Evolutionary conservation across 2,329 filamentous ascomycete genomes (phyloP), one percentile per base, ranked within the genome.

Genomic region (Phialemoniopsis sp.): DNA sequence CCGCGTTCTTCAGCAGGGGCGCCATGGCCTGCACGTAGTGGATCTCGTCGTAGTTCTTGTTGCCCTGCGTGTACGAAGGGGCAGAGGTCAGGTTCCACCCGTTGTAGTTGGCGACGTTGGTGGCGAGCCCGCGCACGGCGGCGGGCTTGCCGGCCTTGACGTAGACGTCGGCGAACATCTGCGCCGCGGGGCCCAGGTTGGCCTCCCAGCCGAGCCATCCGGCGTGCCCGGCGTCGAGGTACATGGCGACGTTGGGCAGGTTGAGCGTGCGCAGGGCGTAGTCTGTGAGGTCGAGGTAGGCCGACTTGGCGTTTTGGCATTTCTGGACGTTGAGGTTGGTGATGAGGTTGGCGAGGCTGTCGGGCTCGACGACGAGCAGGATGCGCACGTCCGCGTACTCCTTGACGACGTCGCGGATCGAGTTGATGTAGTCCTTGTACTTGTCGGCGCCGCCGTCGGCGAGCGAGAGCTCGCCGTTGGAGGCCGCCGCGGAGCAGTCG

Each of bases 11-110:
- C 26, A 87, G 75, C 17, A 82, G 74, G 6, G 77, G 72, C 8
- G 79, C 79, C 51, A 93, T 80, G 40, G 82, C 84, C 36, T 68
- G 54, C 29, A 75, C 64, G 60, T 80, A 89, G 56, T 72, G 72
- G 42, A 55, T 70, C 51, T 69, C 67, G 48, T 80, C 76, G 48
- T 72, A 76, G 51, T 68, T 63, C 42, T 58, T 50, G 58, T 76
- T 71, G 51, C 52, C 50, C 37, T 53, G 46, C 38, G 71, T 72
- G 57, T 72, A 77, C 4, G 62, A 54, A 4, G 72, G 70, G 17
- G 70, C 53, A 2, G 56, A 51, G 43, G 50, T 47, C 21, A 70
- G 50, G 45, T 56, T 60, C 64, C 66, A 75, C 21, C 53, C 63
- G 51, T 79, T 79, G 62, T 75, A 79, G 64, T 76, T 76, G 46